Evolutionary conservation across 176 grass and related monocot genomes (phyloP).

Genomic region (Aechmea fasciata): DNA sequence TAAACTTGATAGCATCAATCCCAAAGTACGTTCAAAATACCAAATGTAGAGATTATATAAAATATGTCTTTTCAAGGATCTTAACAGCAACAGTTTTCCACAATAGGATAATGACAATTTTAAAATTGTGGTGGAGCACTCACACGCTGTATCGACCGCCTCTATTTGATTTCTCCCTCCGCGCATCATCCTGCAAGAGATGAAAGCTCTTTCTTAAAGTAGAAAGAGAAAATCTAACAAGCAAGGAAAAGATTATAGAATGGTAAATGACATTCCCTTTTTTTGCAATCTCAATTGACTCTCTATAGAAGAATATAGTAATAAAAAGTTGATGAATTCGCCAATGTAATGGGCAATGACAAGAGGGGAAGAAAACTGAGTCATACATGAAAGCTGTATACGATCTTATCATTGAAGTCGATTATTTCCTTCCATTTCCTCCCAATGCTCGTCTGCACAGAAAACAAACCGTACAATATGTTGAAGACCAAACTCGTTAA

Average conservation of each 20-base stretch:
- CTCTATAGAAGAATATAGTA: not conserved
- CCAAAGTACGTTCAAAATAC: too few species aligned
- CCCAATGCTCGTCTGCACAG: slow-evolving; percentile 79
- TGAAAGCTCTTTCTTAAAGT: not conserved
- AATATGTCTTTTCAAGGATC: too few species aligned
- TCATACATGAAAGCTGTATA: slow-evolving; percentile 87
- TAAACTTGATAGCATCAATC: too few species aligned
- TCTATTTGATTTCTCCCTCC: slow-evolving; percentile 80
- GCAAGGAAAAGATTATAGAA: not conserved
- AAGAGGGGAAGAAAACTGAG: slow-evolving; percentile 8
- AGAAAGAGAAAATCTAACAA: not conserved
- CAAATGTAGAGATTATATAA: too few species aligned
- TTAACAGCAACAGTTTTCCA: too few species aligned
- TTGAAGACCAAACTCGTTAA: not conserved
- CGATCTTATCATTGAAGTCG: slow-evolving; percentile 85
- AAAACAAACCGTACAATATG: slow-evolving; percentile 4
- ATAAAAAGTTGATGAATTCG: not conserved
- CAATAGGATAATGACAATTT: too few species aligned
- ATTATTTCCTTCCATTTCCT: slow-evolving; percentile 99
- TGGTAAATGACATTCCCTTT: not conserved
- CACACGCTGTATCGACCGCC: slow-evolving; percentile 80
- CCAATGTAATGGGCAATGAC: slow-evolving; percentile 2
- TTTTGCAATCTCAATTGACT: not conserved
- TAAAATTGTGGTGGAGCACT: not conserved
- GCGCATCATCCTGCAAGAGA: slow-evolving; percentile 61